phyloP scores from a whole-genome alignment of 441 rosid species.

The Populus hybrid region DNA sequence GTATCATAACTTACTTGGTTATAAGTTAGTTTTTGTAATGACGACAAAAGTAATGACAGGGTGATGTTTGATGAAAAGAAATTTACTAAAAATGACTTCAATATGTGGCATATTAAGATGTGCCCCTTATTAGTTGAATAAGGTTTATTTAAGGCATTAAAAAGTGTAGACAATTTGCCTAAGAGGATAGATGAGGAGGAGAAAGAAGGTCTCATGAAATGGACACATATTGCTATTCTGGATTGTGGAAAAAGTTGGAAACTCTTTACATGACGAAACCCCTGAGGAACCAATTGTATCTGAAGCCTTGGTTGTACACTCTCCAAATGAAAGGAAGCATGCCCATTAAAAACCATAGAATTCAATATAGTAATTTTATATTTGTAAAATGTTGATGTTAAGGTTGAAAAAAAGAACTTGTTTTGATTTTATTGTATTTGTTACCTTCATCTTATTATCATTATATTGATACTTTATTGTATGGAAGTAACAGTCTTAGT shows the following conservation, averaged over 20 bases:
- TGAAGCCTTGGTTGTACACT: neutral
- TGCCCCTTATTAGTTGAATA: neutral
- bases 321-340: neutral
- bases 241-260: neutral
- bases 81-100: neutral
- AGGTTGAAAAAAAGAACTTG: neutral
- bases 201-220: neutral
- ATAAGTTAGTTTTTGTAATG: too few relatives aligned
- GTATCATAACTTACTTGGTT: too few relatives aligned
- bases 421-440: neutral
- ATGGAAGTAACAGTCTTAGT: neutral
- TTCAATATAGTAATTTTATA: neutral
- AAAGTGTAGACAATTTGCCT: neutral
- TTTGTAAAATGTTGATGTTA: neutral
- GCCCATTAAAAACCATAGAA: neutral
- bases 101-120: neutral
- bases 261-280: neutral
- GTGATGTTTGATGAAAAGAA: neutral
- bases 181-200: neutral
- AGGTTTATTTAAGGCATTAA: neutral
- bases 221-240: neutral
- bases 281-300: neutral
- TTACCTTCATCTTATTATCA: neutral
- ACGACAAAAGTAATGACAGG: too few relatives aligned
- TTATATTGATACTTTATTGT: neutral